Evolutionary conservation across 352 stramenopile genomes (phyloP).

Genomic region (Pythium coloratum): DNA sequence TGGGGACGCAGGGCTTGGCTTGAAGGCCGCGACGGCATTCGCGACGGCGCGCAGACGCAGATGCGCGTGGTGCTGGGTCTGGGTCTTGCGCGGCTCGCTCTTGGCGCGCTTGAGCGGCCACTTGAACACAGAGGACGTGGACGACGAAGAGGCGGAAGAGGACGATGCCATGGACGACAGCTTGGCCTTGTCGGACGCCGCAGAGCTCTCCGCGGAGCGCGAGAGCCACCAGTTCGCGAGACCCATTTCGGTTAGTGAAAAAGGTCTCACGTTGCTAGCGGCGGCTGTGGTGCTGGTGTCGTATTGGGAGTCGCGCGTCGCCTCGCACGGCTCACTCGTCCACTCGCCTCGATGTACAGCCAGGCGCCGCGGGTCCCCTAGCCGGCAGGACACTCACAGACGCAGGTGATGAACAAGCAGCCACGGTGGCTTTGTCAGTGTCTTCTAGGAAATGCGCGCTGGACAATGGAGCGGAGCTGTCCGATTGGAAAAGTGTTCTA

Average conservation of each 20-base stretch:
- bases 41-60: slow-evolving; percentile 20
- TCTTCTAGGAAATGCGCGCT: neutral
- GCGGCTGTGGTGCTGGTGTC: neutral
- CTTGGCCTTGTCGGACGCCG: slow-evolving; percentile 21
- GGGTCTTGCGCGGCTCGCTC: slow-evolving; percentile 22
- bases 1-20: neutral
- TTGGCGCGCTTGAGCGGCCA: slow-evolving; percentile 27
- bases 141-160: neutral
- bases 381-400: slow-evolving; percentile 3
- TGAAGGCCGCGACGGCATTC: neutral
- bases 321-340: neutral
- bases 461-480: neutral
- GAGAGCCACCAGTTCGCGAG: slow-evolving; percentile 30
- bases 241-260: slow-evolving; percentile 16
- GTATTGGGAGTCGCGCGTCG: neutral
- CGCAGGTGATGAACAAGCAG: neutral
- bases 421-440: neutral
- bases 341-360: slow-evolving; percentile 1
- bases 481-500: neutral
- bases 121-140: slow-evolving; percentile 15
- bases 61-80: slow-evolving; percentile 9
- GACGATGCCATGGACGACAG: neutral
- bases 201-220: slow-evolving; percentile 11
- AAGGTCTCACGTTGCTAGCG: neutral
- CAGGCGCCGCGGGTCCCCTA: neutral